Evolutionary conservation across 1,284 basidiomycete species (phyloP), one percentile per base, ranked within the genome.

Genomic region (Apiotrichum gamsii): DNA sequence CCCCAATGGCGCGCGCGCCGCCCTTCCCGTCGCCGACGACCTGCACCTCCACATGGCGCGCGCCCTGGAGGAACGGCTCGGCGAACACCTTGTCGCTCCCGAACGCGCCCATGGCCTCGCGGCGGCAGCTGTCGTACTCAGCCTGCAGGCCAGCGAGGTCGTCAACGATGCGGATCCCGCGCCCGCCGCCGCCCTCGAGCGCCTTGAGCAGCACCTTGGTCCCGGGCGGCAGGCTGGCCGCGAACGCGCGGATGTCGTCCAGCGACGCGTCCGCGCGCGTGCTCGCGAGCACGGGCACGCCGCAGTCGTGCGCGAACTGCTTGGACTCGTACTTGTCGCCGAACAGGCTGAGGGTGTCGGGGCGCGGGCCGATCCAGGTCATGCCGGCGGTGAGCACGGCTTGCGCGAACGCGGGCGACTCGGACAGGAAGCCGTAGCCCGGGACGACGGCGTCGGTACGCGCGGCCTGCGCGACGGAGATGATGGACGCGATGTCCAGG

Each of bases 391-490:
- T 72, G 9, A 73, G 61, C 9, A 84, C 74, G 13, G 70, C 62
- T 13, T 57, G 58, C 0, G 82, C 80, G 62, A 85, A 83, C 0
- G 73, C 72, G 77, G 63, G 54, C 1, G 66, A 69, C 72, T 93
- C 90, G 57, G 88, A 91, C 51, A 95, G 73, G 68, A 96, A 95
- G 2, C 90, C 91, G 64, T 91, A 91, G 15, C 85, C 87, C 29
- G 65, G 67, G 18, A 54, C 49, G 2, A 54, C 46, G 28, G 52
- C 52, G 39, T 54, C 49, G 14, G 49, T 43, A n/a, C 24, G 11
- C 2, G 49, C 52, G 2, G 39, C 43, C 20, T 34, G 43, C n/a
- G 49, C 49, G 9, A 41, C 40, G n/a, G n/a, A 28, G 29, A 54
- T 40, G 23, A 54, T 19, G 2, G 43, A 30, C 0, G 39, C 16